A percentile compares a stretch with the other conserved stretches of the same genome.
Evolutionary conservation across 1,284 basidiomycete species (phyloP).

Genomic region (Xerocomus minutiporus): DNA sequence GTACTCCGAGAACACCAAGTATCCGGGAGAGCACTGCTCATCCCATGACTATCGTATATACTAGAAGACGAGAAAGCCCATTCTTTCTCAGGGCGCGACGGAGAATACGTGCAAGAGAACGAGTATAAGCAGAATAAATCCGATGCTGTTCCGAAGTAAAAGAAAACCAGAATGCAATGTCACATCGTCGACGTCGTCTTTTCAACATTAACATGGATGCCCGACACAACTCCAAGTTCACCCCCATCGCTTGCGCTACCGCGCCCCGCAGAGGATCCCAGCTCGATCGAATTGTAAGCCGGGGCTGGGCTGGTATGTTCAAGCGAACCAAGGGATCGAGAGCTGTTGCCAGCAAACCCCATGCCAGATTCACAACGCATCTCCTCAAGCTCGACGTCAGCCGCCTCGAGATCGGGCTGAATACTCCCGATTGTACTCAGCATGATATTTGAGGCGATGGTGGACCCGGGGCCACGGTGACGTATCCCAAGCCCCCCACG

Average conservation of each 20-base stretch:
- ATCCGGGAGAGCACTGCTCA: slow-evolving; percentile 14
- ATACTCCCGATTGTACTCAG: slow-evolving; percentile 67
- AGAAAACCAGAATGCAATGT: slow-evolving; percentile 11
- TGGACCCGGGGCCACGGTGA: slow-evolving; percentile 33
- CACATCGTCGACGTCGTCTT: slow-evolving; percentile 52
- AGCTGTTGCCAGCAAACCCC: slow-evolving; percentile 33
- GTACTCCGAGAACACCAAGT: slow-evolving; percentile 3
- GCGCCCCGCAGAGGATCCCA: slow-evolving; percentile 35
- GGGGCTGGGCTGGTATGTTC: slow-evolving; percentile 45
- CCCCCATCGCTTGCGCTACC: slow-evolving; percentile 37
- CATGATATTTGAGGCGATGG: slow-evolving; percentile 57
- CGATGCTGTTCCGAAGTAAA: slow-evolving; percentile 23
- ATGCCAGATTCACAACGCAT: slow-evolving; percentile 41
- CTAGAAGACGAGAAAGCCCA: slow-evolving; percentile 20
- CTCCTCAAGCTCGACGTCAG: slow-evolving; percentile 54
- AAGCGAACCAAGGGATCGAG: slow-evolving; percentile 30
- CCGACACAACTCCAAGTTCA: slow-evolving; percentile 33
- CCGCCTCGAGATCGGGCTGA: slow-evolving; percentile 49
- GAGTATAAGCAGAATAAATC: slow-evolving; percentile 25
- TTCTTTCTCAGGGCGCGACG: slow-evolving; percentile 6
- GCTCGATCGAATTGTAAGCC: slow-evolving; percentile 49
- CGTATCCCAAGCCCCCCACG: slow-evolving; percentile 35
- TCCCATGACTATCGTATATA: slow-evolving; percentile 18
- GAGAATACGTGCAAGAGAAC: slow-evolving; percentile 22
- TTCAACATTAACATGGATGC: slow-evolving; percentile 65